Evolutionary conservation across 306 rosid genomes (phyloP).

Genomic region (Ammopiptanthus mongolicus): DNA sequence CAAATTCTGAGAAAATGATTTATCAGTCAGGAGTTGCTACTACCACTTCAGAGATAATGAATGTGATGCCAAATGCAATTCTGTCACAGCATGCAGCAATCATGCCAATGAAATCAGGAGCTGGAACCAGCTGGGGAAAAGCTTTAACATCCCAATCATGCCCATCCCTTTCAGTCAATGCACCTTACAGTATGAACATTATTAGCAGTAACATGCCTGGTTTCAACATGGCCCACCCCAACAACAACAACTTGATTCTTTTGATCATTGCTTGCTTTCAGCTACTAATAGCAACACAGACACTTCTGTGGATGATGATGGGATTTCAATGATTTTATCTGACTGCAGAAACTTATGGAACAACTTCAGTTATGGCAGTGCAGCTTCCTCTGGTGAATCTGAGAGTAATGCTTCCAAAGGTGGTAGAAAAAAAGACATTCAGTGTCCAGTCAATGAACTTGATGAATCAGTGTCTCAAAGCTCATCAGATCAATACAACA

Average conservation of each 20-base stretch:
- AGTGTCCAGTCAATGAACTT: constrained; percentile 10
- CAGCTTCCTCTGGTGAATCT: constrained; percentile 52
- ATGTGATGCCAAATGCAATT: constrained; percentile 22
- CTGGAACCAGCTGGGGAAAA: constrained; percentile 31
- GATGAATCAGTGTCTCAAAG: constrained; percentile 39
- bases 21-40: constrained; percentile 5
- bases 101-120: constrained; percentile 20
- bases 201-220: constrained; percentile 22
- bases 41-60: no score
- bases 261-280: constrained; percentile 35
- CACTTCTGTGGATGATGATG: constrained; percentile 31
- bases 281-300: constrained; percentile 31
- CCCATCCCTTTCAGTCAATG: constrained; percentile 12
- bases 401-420: constrained; percentile 34
- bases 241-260: constrained; percentile 19
- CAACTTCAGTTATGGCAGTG: constrained; percentile 40
- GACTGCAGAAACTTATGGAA: constrained; percentile 54
- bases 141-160: constrained; percentile 12
- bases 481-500: constrained; percentile 25
- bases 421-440: constrained; percentile 18
- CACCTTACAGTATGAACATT: constrained; percentile 22
- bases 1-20: constrained; percentile 19
- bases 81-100: constrained; percentile 27
- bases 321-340: constrained; percentile 52
- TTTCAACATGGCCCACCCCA: constrained; percentile 28